These are phyloP conservation scores for Ogataea trehalophila DNA, from an alignment of 805 yeast species.

Conservation along the genomic window DNA sequence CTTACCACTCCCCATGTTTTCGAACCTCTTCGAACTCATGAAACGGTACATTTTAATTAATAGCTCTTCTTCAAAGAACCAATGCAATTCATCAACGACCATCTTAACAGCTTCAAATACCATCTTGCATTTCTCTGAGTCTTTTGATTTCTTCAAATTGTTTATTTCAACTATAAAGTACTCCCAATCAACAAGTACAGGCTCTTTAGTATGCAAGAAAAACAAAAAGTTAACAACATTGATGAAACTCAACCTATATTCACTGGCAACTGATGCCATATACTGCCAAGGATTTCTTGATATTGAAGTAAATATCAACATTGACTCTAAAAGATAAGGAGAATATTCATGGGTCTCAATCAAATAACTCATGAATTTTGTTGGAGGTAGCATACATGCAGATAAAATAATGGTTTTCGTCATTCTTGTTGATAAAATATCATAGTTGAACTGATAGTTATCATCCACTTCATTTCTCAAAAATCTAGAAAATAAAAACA, in stretches of 20 bases:
- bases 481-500: constrained; percentile 16
- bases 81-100: constrained; percentile 19
- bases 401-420: constrained; percentile 13
- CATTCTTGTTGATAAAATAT: background rate
- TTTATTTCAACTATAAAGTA: constrained; percentile 22
- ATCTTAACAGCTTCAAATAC: constrained; percentile 18
- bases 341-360: constrained; percentile 6
- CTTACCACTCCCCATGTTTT: constrained; percentile 19
- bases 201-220: constrained; percentile 20
- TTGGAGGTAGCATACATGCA: constrained; percentile 15
- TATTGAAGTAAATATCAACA: constrained; percentile 15
- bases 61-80: constrained; percentile 30
- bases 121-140: constrained; percentile 8
- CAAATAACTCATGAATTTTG: constrained; percentile 11
- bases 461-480: constrained; percentile 5
- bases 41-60: constrained; percentile 25
- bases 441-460: constrained; percentile 2
- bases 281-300: constrained; percentile 25
- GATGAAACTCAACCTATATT: constrained; percentile 7
- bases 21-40: constrained; percentile 24
- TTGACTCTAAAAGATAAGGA: constrained; percentile 18
- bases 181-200: constrained; percentile 29
- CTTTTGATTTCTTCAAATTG: background rate
- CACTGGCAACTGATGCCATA: constrained; percentile 12
- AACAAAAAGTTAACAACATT: constrained; percentile 23